Conservation (phyloP, 2,329 filamentous ascomycete species). For the Pseudogymnoascus verrucosus region DNA sequence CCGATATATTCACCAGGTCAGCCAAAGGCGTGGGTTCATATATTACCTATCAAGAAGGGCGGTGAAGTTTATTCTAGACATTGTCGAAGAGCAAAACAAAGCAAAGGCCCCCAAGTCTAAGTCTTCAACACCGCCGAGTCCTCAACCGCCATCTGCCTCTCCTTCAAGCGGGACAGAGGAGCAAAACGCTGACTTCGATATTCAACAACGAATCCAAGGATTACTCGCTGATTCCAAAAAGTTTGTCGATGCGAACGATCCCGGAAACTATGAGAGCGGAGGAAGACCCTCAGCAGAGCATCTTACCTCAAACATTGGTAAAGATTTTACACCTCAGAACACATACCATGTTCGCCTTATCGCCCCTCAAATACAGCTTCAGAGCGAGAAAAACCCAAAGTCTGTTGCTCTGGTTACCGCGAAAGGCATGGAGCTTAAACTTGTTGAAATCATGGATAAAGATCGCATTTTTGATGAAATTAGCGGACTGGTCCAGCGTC, state of each 20-base stretch:
- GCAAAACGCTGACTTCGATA: constrained; percentile 43
- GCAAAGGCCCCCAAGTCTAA: constrained; percentile 41
- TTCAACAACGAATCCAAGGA: constrained; percentile 79
- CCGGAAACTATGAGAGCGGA: constrained; percentile 28
- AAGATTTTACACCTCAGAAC: constrained; percentile 84
- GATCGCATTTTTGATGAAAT: constrained; percentile 85
- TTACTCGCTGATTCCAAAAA: constrained; percentile 77
- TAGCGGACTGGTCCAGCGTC: constrained; percentile 87
- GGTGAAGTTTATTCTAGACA: constrained; percentile 96
- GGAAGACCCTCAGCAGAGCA: constrained; percentile 45
- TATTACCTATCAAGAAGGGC: constrained; percentile 95
- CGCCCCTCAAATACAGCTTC: constrained; percentile 93
- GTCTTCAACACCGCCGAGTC: constrained; percentile 18
- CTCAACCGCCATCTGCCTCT: constrained; percentile 8
- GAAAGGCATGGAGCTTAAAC: constrained; percentile 96
- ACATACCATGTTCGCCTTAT: constrained; percentile 93
- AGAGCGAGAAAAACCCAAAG: constrained; percentile 96
- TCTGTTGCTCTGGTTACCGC: constrained; percentile 94
- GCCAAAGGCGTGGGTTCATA: constrained; percentile 89
- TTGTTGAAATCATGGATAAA: constrained; percentile 97
- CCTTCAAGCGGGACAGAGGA: constrained; percentile 19
- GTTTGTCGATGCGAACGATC: constrained; percentile 65
- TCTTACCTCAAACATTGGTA: constrained; percentile 67
- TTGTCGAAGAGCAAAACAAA: constrained; percentile 87
- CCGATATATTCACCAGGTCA: constrained; percentile 94